These are phyloP conservation scores for Aspergillus chevalieri DNA, from an alignment of 2,329 filamentous ascomycete species.

Conservation along the genomic window DNA sequence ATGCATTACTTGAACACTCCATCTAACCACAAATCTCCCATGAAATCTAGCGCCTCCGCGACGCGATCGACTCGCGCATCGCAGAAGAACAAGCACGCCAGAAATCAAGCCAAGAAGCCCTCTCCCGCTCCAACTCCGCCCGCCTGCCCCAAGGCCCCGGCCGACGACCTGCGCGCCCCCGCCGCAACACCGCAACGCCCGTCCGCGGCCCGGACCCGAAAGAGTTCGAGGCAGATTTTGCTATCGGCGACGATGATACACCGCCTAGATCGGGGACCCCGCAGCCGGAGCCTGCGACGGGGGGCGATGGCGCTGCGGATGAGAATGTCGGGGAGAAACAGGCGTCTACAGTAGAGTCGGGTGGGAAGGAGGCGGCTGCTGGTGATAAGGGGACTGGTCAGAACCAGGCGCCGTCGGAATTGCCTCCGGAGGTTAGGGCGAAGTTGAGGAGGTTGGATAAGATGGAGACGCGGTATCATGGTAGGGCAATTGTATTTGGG, in stretches of 20 bases:
- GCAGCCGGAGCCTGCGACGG: slow-evolving; percentile 39
- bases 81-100: slow-evolving; percentile 86
- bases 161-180: slow-evolving; percentile 24
- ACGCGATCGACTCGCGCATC: slow-evolving; percentile 78
- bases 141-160: slow-evolving; percentile 27
- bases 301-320: slow-evolving; percentile 15
- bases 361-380: slow-evolving; percentile 18
- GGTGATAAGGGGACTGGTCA: slow-evolving; percentile 11
- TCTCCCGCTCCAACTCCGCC: slow-evolving; percentile 41
- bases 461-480: slow-evolving; percentile 78
- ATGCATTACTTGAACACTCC: not conserved
- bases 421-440: slow-evolving; percentile 67
- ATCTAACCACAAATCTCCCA: not conserved
- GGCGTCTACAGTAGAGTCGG: slow-evolving; percentile 6
- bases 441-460: slow-evolving; percentile 84
- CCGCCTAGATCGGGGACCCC: slow-evolving; percentile 59
- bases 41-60: slow-evolving; percentile 63
- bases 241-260: slow-evolving; percentile 75
- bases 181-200: slow-evolving; percentile 32
- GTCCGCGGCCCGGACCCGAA: slow-evolving; percentile 70
- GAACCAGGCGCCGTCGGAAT: slow-evolving; percentile 41
- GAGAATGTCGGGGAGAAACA: slow-evolving; percentile 19
- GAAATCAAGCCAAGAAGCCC: slow-evolving; percentile 43
- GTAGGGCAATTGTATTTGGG: slow-evolving; percentile 40
- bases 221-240: slow-evolving; percentile 80